Evolutionary conservation across 371 early-diverging fungal genomes (phyloP), one percentile per base, ranked within the genome.

Genomic region (Lichtheimia corymbifera): DNA sequence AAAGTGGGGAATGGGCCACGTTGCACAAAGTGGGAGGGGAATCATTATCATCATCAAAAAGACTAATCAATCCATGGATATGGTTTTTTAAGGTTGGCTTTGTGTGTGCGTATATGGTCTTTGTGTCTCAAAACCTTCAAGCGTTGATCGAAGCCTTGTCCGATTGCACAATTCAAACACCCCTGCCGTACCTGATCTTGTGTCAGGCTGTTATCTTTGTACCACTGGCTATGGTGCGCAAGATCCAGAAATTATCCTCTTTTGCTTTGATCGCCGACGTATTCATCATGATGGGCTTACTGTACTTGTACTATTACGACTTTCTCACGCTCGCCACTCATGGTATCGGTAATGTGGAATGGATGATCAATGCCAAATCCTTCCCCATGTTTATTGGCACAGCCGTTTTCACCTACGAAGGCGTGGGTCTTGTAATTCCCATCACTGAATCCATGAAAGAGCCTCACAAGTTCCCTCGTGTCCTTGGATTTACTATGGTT

Each of bases 381-480:
- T 92, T 92, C 70, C 83, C 91, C 2, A 70, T 95, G 63, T 92
- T 92, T 67, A 86, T 95, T 58, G 95, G 95, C 44, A 94, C 94
- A 14, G 91, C 93, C 54, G 88, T 93, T 35, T 95, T 91, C 71
- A 91, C 94, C 0, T 95, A 90, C 62, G 95, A 95, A 76, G 95
- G 95, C 30, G 91, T 93, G 68, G 92, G 95, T 51, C 67, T 93
- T 41, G 76, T 89, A 20, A 87, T 87, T 62, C 88, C 89, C 5
- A 87, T 87, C 53, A 83, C 83, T 9, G 87, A 87, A 59, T 84
- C 88, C 0, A 94, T 93, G 93, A 83, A 82, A 70, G 86, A 88
- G 11, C 93, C 95, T 0, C 77, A 88, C 60, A 82, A 90, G 58
- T 94, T 95, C 71, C 84, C 87, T 27, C 75, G 68, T 56, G 91